These are phyloP conservation scores for Entamoeba invadens DNA, from an alignment of 208 protist genomes.

Conservation along the genomic window DNA sequence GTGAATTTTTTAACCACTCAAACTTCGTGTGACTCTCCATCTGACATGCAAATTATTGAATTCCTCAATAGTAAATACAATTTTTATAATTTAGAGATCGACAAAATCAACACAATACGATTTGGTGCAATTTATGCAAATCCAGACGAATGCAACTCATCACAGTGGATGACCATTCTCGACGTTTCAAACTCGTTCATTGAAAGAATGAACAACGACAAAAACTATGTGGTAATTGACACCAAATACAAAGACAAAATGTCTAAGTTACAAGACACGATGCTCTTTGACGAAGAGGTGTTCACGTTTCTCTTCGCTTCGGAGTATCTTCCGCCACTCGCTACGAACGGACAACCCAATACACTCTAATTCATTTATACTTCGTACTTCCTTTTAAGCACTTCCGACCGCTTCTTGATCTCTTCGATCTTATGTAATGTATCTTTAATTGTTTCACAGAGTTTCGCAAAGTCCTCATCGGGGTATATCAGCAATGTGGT, in stretches of 20 bases:
- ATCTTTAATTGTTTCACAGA: neutral
- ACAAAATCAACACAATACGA: too few species aligned
- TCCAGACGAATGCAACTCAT: neutral
- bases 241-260: neutral
- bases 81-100: too few species aligned
- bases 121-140: neutral
- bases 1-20: too few species aligned
- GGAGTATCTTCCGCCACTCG: neutral
- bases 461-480: neutral
- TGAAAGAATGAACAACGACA: neutral
- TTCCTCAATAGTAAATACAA: too few species aligned
- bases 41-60: too few species aligned
- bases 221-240: neutral
- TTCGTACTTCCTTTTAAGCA: neutral
- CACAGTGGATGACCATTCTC: neutral
- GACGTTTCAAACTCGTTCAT: neutral
- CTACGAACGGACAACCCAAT: neutral
- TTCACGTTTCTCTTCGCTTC: neutral
- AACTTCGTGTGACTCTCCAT: too few species aligned
- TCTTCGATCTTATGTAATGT: neutral
- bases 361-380: neutral
- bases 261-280: neutral
- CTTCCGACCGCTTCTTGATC: neutral
- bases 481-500: neutral
- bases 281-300: neutral